Evolutionary conservation across 306 rosid genomes (phyloP).

Genomic region (Cicer pinnatifidum): DNA sequence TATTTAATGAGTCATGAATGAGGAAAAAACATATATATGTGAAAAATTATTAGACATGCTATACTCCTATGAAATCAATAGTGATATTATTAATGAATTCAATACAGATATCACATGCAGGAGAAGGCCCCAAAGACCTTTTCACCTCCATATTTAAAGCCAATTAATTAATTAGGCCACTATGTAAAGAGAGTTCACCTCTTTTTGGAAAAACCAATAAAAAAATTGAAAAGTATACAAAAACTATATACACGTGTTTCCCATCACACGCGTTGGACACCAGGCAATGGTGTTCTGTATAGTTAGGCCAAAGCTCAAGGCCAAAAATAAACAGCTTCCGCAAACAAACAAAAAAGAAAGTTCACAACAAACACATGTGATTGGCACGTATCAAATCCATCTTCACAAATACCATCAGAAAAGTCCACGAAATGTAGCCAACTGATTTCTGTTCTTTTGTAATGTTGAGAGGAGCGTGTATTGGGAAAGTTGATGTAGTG

Average conservation of each 20-base stretch:
- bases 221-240: constrained; percentile 46
- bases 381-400: constrained; percentile 46
- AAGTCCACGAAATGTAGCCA: constrained; percentile 50
- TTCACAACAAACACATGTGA: constrained; percentile 53
- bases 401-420: constrained; percentile 51
- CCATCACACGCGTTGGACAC: constrained; percentile 62
- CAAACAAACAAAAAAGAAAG: constrained; percentile 49
- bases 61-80: constrained; percentile 24
- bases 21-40: background rate
- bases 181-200: constrained; percentile 33
- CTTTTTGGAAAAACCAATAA: constrained; percentile 44
- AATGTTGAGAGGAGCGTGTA: constrained; percentile 43
- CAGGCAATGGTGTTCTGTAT: constrained; percentile 48
- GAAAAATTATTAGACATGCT: background rate
- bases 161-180: constrained; percentile 48
- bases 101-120: constrained; percentile 57
- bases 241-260: constrained; percentile 58
- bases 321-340: constrained; percentile 53
- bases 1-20: background rate
- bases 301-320: constrained; percentile 60
- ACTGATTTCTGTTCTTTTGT: constrained; percentile 35
- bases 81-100: constrained; percentile 56
- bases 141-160: constrained; percentile 44
- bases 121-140: constrained; percentile 95
- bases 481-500: too few relatives aligned